A percentile compares a stretch with the other conserved stretches of the same genome.
These are phyloP conservation scores for Lactifluus pinguis DNA, from an alignment of 768 basidiomycete genomes.

Conservation along the genomic window DNA sequence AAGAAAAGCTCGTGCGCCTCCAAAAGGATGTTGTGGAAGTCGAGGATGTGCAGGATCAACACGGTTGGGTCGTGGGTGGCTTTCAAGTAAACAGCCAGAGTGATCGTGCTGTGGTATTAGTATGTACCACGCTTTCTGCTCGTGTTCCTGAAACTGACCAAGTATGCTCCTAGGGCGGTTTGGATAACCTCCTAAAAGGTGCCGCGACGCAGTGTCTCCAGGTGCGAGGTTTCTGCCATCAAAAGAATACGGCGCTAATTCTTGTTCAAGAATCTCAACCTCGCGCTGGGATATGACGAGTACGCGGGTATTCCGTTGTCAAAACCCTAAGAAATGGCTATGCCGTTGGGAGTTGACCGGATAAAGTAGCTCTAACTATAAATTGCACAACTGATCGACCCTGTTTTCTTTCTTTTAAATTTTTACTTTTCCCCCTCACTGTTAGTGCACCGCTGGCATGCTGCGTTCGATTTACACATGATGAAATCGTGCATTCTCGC, in stretches of 20 bases:
- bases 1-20: slow-evolving; percentile 64
- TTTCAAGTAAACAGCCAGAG: slow-evolving; percentile 87
- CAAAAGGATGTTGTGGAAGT: slow-evolving; percentile 65
- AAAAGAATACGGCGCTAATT: not conserved
- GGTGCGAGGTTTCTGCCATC: slow-evolving; percentile 35
- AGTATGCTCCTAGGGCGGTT: slow-evolving; percentile 54
- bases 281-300: slow-evolving; percentile 82
- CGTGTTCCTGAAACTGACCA: not conserved
- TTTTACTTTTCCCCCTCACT: not conserved
- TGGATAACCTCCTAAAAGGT: slow-evolving; percentile 96
- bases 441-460: not conserved
- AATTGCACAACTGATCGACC: not conserved
- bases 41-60: slow-evolving; percentile 66
- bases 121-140: slow-evolving; percentile 31
- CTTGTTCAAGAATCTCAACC: slow-evolving; percentile 69
- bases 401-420: not conserved
- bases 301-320: slow-evolving; percentile 59
- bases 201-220: slow-evolving; percentile 99
- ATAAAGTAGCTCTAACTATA: not conserved
- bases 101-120: slow-evolving; percentile 89
- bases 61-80: slow-evolving; percentile 88
- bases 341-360: not conserved
- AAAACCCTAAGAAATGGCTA: not conserved
- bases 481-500: not conserved
- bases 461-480: not conserved